Conservation (phyloP, 164 flowering plant genomes). For the Chimonanthus salicifolius region DNA sequence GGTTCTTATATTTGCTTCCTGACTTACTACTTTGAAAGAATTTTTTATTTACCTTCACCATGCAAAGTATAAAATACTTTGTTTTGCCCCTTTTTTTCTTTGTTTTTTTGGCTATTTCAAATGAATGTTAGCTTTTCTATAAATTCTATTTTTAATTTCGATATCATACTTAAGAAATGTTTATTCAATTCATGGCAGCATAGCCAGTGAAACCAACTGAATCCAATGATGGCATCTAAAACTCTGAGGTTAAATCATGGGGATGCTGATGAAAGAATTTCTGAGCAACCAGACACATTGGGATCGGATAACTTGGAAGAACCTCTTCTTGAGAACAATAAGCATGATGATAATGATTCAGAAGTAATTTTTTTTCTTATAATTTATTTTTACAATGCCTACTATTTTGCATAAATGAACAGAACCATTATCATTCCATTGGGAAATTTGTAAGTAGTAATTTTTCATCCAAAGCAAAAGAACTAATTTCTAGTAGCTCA, state of each 20-base stretch:
- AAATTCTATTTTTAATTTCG: too few species aligned
- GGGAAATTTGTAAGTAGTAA: not conserved
- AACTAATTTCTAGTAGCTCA: not conserved
- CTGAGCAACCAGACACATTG: slow-evolving; percentile 41
- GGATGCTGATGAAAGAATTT: slow-evolving; percentile 58
- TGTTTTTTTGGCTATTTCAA: too few species aligned
- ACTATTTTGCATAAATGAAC: not conserved
- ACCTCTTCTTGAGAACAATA: slow-evolving; percentile 56
- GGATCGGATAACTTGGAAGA: slow-evolving; percentile 44
- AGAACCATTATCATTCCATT: not conserved
- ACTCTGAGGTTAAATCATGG: slow-evolving; percentile 67
- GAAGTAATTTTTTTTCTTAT: slow-evolving; percentile 23
- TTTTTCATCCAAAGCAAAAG: not conserved
- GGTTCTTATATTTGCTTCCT: too few species aligned
- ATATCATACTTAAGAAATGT: too few species aligned
- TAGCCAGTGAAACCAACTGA: too few species aligned
- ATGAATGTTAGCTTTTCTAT: too few species aligned
- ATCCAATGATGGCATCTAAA: slow-evolving; percentile 34
- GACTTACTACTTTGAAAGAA: too few species aligned
- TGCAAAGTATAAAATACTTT: too few species aligned
- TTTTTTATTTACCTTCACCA: too few species aligned
- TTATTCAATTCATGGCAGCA: too few species aligned
- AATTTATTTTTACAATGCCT: not conserved
- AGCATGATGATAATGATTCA: slow-evolving; percentile 22
- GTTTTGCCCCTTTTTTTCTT: too few species aligned